Evolutionary conservation across 2,329 filamentous ascomycete species (phyloP), one percentile per base, ranked within the genome.

Genomic region (Fusarium camptoceras): DNA sequence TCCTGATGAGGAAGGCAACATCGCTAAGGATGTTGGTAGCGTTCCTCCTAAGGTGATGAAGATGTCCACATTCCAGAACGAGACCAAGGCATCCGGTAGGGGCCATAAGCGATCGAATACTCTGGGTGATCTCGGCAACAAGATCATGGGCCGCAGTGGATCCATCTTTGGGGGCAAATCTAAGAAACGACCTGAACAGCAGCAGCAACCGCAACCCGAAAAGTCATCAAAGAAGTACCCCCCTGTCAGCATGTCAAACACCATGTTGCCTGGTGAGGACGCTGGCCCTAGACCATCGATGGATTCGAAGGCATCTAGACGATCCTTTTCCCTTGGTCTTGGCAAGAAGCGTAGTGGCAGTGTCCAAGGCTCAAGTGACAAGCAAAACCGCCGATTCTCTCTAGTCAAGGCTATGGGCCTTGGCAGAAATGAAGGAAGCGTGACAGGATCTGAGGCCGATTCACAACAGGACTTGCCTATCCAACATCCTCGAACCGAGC

Each of bases 161-260:
- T 96, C 93, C 11, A 85, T 96, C 63, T 94, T 96, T 77, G 90
- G 92, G n/a, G 86, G 88, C 41, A 83, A 83, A 76, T 79, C 79
- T 72, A 85, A 85, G 76, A 87, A 86, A 78, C 83, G 85, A 64
- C 75, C 82, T 11, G 87, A 85, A 59, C 77, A 72, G 27, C 61
- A 86, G 77, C 83, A 85, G 59, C 87, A 85, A 60, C 76, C 70
- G 61, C 77, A 71, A 81, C 85, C 68, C 89, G 80, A 93, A 78
- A 90, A 90, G 67, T 83, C 87, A 55, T 53, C 49, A 1, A 90
- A 89, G 78, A 91, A 88, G 69, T 97, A 98, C 76, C 95, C 95
- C 59, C 95, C 95, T 6, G 92, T 95, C 49, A 97, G 94, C 82
- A 97, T 98, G 94, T 88, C 91, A 66, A 91, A 91, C 68, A 84